A percentile compares a stretch with the other conserved stretches of the same genome.
Conservation (phyloP, 2,329 filamentous ascomycete genomes). For the Talaromyces sp. region DNA sequence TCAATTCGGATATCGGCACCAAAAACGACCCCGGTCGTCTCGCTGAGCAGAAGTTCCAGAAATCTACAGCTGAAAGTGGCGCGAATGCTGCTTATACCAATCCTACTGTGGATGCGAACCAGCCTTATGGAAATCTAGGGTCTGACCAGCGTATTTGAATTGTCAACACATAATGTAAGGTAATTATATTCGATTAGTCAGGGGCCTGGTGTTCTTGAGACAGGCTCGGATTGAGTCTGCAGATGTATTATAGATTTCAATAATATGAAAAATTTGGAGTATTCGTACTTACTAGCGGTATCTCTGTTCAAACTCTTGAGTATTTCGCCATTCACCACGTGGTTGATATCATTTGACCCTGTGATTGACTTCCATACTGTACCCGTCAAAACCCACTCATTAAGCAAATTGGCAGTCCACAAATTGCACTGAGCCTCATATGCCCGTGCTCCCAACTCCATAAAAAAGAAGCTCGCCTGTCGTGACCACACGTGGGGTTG, state of each 20-base stretch:
- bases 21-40: conserved; percentile 54
- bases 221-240: neutral
- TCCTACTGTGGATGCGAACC: conserved; percentile 24
- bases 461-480: neutral
- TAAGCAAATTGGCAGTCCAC: no score
- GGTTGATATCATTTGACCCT: neutral
- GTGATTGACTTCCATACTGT: neutral
- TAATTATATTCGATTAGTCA: neutral
- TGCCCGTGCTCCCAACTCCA: neutral
- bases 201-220: neutral
- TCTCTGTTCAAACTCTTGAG: neutral
- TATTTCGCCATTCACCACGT: neutral
- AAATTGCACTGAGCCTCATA: neutral
- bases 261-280: neutral
- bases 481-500: neutral
- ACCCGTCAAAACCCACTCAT: neutral
- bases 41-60: conserved; percentile 41
- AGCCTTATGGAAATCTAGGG: conserved; percentile 21
- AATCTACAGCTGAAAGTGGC: conserved; percentile 28
- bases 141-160: conserved; percentile 19
- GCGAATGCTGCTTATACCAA: conserved; percentile 25
- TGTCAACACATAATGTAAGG: neutral
- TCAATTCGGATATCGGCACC: conserved; percentile 51
- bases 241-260: neutral
- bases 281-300: neutral